Evolutionary conservation across 805 yeast species (phyloP).

Genomic region (Candida mattraensis): DNA sequence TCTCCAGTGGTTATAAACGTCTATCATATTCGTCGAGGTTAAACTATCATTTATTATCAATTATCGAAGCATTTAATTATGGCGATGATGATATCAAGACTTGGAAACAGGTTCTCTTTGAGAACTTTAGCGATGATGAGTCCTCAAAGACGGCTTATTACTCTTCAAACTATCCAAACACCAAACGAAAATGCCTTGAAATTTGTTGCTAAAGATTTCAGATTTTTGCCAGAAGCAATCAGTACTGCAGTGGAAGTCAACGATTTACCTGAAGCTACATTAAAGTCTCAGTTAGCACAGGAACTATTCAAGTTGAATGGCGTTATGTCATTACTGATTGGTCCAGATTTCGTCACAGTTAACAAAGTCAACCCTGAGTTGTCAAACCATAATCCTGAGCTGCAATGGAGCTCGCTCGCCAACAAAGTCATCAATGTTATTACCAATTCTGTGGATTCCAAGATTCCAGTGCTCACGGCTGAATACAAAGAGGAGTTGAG

Average conservation of each 20-base stretch:
- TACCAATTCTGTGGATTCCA: slow-evolving; percentile 26
- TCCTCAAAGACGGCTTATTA: slow-evolving; percentile 15
- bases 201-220: slow-evolving; percentile 50
- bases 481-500: slow-evolving; percentile 24
- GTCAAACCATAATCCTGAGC: slow-evolving; percentile 32
- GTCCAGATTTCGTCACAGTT: slow-evolving; percentile 70
- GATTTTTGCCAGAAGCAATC: slow-evolving; percentile 45
- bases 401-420: slow-evolving; percentile 32
- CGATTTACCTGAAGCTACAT: slow-evolving; percentile 51
- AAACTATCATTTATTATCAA: too few relatives aligned
- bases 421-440: slow-evolving; percentile 29
- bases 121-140: not conserved
- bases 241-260: slow-evolving; percentile 52
- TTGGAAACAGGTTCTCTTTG: not conserved
- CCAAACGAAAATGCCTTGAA: slow-evolving; percentile 78
- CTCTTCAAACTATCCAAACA: slow-evolving; percentile 51
- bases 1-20: too few relatives aligned
- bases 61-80: too few relatives aligned
- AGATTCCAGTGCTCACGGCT: slow-evolving; percentile 27
- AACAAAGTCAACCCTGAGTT: slow-evolving; percentile 47
- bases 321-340: slow-evolving; percentile 71
- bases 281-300: slow-evolving; percentile 63
- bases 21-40: too few relatives aligned
- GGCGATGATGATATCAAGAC: too few relatives aligned
- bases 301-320: slow-evolving; percentile 60